phyloP scores from a whole-genome alignment of 192 early-diverging fungal genomes.

The Mortierella antarctica region DNA sequence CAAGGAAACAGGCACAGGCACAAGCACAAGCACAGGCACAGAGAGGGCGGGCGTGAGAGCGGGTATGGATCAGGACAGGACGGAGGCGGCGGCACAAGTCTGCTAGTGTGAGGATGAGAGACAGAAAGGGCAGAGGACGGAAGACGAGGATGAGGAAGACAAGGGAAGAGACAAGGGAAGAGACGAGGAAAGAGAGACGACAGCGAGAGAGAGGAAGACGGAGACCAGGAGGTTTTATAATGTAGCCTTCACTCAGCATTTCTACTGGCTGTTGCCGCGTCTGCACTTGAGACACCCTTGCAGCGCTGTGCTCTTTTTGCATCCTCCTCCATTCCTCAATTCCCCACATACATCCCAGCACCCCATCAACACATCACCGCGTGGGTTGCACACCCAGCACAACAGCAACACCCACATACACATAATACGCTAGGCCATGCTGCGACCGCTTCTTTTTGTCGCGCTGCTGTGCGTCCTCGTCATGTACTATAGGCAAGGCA shows the following conservation, averaged over 20 bases:
- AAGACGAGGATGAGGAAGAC: neutral
- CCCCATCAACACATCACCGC: too few relatives aligned
- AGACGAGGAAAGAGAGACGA: neutral
- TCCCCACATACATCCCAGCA: too few relatives aligned
- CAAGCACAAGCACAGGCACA: neutral
- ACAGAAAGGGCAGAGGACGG: conserved; percentile 7
- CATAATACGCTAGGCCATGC: conserved; percentile 12
- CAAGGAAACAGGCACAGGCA: neutral
- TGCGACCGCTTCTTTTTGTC: conserved; percentile 20
- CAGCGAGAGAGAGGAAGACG: neutral
- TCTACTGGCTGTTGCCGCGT: too few relatives aligned
- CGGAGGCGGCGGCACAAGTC: too few relatives aligned
- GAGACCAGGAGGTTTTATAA: neutral
- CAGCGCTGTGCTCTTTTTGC: too few relatives aligned
- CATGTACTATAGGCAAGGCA: conserved; percentile 19
- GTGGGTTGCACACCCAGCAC: too few relatives aligned
- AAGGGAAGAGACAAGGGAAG: neutral
- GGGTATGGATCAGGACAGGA: too few relatives aligned
- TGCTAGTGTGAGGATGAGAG: too few relatives aligned
- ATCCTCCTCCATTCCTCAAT: too few relatives aligned
- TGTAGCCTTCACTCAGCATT: neutral
- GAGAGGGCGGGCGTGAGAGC: neutral
- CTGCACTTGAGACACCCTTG: too few relatives aligned
- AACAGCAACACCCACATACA: neutral
- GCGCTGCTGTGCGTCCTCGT: conserved; percentile 25